Base-by-base conservation (phyloP, 306 rosid genomes). In the Styphnolobium japonicum region DNA sequence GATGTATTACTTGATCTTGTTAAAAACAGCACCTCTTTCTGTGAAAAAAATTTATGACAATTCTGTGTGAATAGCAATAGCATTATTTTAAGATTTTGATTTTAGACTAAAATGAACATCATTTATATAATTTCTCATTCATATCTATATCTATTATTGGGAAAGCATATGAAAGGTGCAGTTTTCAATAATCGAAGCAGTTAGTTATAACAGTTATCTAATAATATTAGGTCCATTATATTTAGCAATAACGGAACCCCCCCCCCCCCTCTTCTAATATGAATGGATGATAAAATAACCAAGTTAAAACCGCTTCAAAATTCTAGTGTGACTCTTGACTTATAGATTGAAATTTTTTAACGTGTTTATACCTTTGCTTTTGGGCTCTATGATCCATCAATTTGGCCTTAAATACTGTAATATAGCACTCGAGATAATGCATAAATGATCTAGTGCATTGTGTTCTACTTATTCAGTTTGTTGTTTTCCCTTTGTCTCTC, bases 401-500 rank as follows among this genome's bases (percentile, higher is more conserved):
- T 29, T 66, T 42, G 27, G 10, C 19, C 61, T 57, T 49, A 3
- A 43, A 42, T 23, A 31, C 27, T 43, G 33, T 5, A n/a, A 5
- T 48, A 19, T 42, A 53, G 10, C 67, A 63, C 45, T 62, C 56
- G 51, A 45, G 61, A 18, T 25, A 6, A 4, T 37, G 6, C 11
- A n/a, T 23, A 39, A 40, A 63, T 29, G 70, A 21, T 53, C 3
- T 51, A 52, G 45, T 77, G 55, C 33, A 27, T 5, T 66, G n/a
- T 12, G 4, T 45, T 62, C 2, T 49, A 55, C 68, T 60, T 31
- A 39, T 27, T 31, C 11, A 34, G 60, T 42, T 34, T 62, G 51
- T 7, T 80, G 63, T 73, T 71, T 61, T 39, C 43, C 31, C 16
- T 6, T 21, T 80, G 65, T 18, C 23, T 61, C 27, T 76, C 64